Percentiles rank a stretch among this genome's conserved stretches.
phyloP scores from a whole-genome alignment of 1,284 basidiomycete species.

The Stereum hirsutum region DNA sequence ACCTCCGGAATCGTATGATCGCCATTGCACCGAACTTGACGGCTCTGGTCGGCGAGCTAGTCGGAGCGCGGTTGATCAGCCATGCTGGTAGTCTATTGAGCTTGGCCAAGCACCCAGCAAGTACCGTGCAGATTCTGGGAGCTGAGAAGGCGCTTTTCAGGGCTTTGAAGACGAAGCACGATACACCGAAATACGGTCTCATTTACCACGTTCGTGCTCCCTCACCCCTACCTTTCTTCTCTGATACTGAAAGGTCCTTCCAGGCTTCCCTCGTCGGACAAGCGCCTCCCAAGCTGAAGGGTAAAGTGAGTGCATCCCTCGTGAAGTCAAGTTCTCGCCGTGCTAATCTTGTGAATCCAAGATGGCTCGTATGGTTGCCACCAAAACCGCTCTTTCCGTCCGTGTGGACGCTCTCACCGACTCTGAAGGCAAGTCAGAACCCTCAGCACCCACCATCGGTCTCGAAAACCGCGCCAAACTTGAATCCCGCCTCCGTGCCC shows the following conservation, averaged over 20 bases:
- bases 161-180: slow-evolving; percentile 97
- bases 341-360: slow-evolving; percentile 18
- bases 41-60: slow-evolving; percentile 92
- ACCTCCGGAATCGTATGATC: slow-evolving; percentile 94
- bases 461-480: slow-evolving; percentile 92
- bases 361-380: slow-evolving; percentile 99
- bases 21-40: slow-evolving; percentile 97
- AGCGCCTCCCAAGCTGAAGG: slow-evolving; percentile 97
- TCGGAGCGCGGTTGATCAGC: slow-evolving; percentile 92
- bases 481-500: slow-evolving; percentile 84
- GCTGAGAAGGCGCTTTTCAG: slow-evolving; percentile 98
- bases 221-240: slow-evolving; percentile 10
- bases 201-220: slow-evolving; percentile 78
- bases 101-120: slow-evolving; percentile 95
- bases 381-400: slow-evolving; percentile 93
- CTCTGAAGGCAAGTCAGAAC: slow-evolving; percentile 82
- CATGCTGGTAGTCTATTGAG: slow-evolving; percentile 94
- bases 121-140: slow-evolving; percentile 96
- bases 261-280: slow-evolving; percentile 93
- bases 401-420: slow-evolving; percentile 96
- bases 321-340: not conserved
- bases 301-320: slow-evolving; percentile 54
- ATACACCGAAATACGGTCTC: slow-evolving; percentile 96
- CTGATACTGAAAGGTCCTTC: not conserved
- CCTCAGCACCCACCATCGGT: slow-evolving; percentile 78